Evolutionary conservation across 2,329 filamentous ascomycete genomes (phyloP).

Genomic region (Fusarium brachygibbosum): DNA sequence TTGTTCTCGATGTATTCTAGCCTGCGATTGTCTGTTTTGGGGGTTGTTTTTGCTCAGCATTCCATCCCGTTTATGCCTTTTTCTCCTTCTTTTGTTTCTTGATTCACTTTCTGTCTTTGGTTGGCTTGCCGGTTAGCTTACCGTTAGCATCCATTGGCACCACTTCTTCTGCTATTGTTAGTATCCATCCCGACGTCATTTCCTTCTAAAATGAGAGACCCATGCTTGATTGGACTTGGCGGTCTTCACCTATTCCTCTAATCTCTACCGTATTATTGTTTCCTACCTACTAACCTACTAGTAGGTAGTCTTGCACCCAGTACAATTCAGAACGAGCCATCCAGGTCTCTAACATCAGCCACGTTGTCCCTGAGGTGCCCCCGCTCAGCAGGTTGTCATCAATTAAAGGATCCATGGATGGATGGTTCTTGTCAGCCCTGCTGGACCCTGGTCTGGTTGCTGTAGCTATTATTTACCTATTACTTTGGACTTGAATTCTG

Average conservation of each 20-base stretch:
- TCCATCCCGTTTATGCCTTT: not conserved
- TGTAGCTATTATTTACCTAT: constrained; percentile 24
- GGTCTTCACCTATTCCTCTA: not conserved
- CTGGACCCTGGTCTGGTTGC: too few species aligned
- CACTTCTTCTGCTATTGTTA: constrained; percentile 32
- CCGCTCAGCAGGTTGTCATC: constrained; percentile 39
- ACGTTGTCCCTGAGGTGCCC: constrained; percentile 39
- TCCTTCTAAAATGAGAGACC: constrained; percentile 8
- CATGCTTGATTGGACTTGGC: constrained; percentile 9
- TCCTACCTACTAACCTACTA: too few species aligned
- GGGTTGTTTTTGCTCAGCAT: constrained; percentile 14
- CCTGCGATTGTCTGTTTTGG: constrained; percentile 2
- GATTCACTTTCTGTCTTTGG: constrained; percentile 1
- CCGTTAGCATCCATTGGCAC: not conserved
- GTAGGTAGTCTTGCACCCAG: not conserved
- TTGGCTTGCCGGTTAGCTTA: constrained; percentile 4
- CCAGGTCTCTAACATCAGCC: constrained; percentile 50
- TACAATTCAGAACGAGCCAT: constrained; percentile 35
- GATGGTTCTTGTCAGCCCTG: too few species aligned
- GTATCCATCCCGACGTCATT: constrained; percentile 26
- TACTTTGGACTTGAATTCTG: not conserved
- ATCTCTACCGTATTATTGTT: constrained; percentile 5
- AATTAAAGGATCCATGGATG: constrained; percentile 30
- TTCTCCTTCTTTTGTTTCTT: not conserved
- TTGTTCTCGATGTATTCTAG: constrained; percentile 39